Percentiles rank a stretch among this genome's conserved stretches.
phyloP scores from a whole-genome alignment of 768 basidiomycete genomes.

The Russula dissimulans region DNA sequence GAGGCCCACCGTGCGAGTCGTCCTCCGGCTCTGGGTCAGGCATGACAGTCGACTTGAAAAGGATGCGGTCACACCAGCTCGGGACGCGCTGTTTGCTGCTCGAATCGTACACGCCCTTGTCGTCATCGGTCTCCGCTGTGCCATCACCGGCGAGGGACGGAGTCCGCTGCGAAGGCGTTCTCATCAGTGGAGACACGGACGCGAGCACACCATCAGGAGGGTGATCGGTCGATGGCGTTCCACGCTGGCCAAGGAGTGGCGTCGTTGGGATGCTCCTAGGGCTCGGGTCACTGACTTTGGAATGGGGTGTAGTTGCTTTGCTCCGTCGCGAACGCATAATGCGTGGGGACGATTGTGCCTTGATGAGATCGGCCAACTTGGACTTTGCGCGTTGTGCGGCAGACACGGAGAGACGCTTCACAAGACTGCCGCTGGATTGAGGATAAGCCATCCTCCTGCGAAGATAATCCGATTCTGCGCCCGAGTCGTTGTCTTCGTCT shows the following conservation, averaged over 20 bases:
- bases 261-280: conserved; percentile 10
- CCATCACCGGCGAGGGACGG: conserved; percentile 24
- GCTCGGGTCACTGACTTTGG: background rate
- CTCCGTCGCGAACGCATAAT: conserved; percentile 1
- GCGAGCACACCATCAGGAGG: background rate
- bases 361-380: conserved; percentile 15
- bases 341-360: background rate
- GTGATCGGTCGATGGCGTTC: background rate
- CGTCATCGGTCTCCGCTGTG: conserved; percentile 34
- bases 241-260: conserved; percentile 5
- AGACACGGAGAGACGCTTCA: conserved; percentile 16
- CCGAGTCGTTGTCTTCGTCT: conserved; percentile 20
- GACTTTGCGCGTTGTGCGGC: conserved; percentile 20
- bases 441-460: conserved; percentile 6
- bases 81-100: conserved; percentile 77
- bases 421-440: conserved; percentile 7
- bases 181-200: background rate
- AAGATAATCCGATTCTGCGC: conserved; percentile 13
- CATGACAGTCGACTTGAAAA: conserved; percentile 67
- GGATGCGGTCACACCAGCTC: conserved; percentile 82
- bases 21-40: conserved; percentile 37
- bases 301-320: background rate
- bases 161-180: background rate
- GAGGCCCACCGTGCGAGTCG: conserved; percentile 27
- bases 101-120: conserved; percentile 68